Evolutionary conservation across 768 basidiomycete species (phyloP), one percentile per base, ranked within the genome.

Genomic region (Russula earlei): DNA sequence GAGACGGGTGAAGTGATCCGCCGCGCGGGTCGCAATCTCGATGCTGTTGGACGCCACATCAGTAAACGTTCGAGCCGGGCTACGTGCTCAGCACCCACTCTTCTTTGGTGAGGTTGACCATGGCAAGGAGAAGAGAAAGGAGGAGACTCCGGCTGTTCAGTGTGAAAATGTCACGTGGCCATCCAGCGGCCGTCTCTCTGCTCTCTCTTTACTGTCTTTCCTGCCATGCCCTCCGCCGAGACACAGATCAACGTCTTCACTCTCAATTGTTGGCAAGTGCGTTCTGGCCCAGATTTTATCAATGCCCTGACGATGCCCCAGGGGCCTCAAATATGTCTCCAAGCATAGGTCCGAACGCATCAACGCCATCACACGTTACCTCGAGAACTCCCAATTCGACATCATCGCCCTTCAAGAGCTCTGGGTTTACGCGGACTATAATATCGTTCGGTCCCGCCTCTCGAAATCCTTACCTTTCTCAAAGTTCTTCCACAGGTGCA

Each of bases 321-420:
- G 92, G 92, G 93, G 88, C 12, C 77, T 96, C 51, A 91, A 89
- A 66, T 88, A 80, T 64, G 78, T 96, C 46, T 78, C 93, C 7
- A 87, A 87, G 67, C 76, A 87, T 55, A 81, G 91, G 20, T 68
- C 68, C 8, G 74, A 85, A 58, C 85, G 93, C 37, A 78, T 94
- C 43, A 68, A 75, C 15, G 91, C 82, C 43, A 91, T 96, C 59
- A 82, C 87, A 19, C 74, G 76, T 33, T 77, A 80, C 58, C 76
- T 94, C 53, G 74, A 78, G 2, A 72, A 73, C 19, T 77, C 81
- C 14, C 68, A 76, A 61, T 80, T 91, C 71, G 90, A 95, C 65
- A 77, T 93, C 50, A 75, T 95, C 51, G 82, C 83, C 36, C 76
- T 95, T 24, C 91, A 96, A 68, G 91, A 96, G 71, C 68, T 93